Conservation (phyloP, 2,329 filamentous ascomycete genomes). For the Fusarium avenaceum region DNA sequence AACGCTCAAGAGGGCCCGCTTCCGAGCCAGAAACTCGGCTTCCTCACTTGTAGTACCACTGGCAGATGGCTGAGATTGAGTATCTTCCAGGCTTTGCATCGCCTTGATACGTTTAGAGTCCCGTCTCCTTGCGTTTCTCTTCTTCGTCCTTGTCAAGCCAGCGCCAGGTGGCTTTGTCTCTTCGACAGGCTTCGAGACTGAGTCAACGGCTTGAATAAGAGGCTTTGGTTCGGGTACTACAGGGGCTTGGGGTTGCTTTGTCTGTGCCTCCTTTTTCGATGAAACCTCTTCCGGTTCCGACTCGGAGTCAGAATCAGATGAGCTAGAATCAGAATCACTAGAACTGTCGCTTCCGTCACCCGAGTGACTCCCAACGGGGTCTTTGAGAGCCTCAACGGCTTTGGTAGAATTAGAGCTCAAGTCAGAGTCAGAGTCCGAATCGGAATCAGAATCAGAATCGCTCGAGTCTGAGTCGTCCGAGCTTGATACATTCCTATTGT, state of each 20-base stretch:
- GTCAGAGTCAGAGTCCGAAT: constrained; percentile 9
- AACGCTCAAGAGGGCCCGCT: constrained; percentile 56
- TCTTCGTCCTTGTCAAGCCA: constrained; percentile 62
- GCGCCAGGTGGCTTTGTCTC: constrained; percentile 50
- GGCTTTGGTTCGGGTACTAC: neutral
- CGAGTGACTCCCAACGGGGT: constrained; percentile 27
- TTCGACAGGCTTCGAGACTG: constrained; percentile 11
- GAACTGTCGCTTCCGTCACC: constrained; percentile 40
- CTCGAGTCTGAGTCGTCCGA: constrained; percentile 26
- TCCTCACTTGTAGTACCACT: constrained; percentile 29
- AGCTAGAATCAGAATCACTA: constrained; percentile 38
- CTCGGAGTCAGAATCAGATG: constrained; percentile 49
- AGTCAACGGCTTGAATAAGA: constrained; percentile 6
- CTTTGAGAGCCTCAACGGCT: constrained; percentile 4
- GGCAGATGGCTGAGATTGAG: constrained; percentile 38
- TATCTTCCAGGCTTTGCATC: constrained; percentile 18
- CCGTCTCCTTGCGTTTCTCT: constrained; percentile 65
- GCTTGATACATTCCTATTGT: neutral
- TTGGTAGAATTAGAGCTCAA: constrained; percentile 14
- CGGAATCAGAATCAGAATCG: constrained; percentile 18
- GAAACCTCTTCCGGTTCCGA: constrained; percentile 56
- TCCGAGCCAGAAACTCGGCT: constrained; percentile 56
- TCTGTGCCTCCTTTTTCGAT: constrained; percentile 48
- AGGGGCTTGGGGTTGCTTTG: constrained; percentile 2
- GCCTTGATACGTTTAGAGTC: constrained; percentile 50